These are phyloP conservation scores for Fonsecaea pedrosoi DNA, from an alignment of 2,329 filamentous ascomycete genomes.

Conservation along the genomic window DNA sequence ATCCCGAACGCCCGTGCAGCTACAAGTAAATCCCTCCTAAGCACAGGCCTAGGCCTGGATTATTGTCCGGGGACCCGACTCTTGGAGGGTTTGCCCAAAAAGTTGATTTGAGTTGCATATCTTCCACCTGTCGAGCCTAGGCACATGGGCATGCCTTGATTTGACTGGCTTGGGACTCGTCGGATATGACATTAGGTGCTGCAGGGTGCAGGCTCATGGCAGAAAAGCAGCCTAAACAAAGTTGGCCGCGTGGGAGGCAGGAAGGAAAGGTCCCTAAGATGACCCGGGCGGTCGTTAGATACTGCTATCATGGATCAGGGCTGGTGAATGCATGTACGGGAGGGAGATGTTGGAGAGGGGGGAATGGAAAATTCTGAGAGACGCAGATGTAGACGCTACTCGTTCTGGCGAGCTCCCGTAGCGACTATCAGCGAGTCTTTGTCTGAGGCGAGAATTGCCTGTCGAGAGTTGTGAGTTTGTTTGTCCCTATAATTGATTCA, in stretches of 20 bases:
- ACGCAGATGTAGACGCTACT: background rate
- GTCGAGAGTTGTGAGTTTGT: background rate
- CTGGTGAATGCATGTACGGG: conserved; percentile 1
- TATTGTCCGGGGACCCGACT: conserved; percentile 6
- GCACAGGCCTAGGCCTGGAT: conserved; percentile 13
- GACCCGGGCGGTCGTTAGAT: conserved; percentile 6
- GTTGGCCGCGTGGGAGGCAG: conserved; percentile 6
- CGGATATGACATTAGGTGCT: conserved; percentile 2
- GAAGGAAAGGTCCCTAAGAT: conserved; percentile 11
- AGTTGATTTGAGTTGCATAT: conserved; percentile 6
- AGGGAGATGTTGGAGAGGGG: background rate
- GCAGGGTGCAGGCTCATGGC: conserved; percentile 1
- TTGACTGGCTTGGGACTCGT: background rate
- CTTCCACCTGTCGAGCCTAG: background rate
- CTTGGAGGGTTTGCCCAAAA: background rate
- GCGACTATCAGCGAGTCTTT: conserved; percentile 15
- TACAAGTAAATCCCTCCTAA: background rate
- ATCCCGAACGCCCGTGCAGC: conserved; percentile 29
- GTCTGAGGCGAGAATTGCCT: conserved; percentile 26
- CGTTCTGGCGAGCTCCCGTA: background rate
- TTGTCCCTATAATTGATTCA: background rate
- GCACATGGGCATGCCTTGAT: background rate
- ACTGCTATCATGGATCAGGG: conserved; percentile 6
- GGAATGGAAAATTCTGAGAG: background rate
- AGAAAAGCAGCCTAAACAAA: conserved; percentile 4